These are phyloP conservation scores for Globisporangium lucens DNA, from an alignment of 352 stramenopile species.

Conservation along the genomic window DNA sequence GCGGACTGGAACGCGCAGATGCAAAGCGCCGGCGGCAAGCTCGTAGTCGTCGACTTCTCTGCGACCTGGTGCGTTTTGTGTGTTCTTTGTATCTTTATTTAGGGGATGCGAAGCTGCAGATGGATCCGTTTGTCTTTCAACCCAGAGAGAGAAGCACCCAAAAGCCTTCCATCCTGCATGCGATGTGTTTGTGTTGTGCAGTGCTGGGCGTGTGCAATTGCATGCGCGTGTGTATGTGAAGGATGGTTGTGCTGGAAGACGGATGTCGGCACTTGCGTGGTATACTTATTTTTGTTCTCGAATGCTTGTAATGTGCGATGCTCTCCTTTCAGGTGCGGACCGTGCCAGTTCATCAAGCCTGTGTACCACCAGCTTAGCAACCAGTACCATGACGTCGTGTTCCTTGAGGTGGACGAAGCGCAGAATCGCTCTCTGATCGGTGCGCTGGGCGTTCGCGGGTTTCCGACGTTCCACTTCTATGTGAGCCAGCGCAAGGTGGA, in stretches of 20 bases:
- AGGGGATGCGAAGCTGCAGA: conserved; percentile 5
- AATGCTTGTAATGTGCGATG: background rate
- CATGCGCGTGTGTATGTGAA: background rate
- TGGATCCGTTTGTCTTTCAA: background rate
- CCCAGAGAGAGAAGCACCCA: background rate
- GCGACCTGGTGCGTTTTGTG: conserved; percentile 61
- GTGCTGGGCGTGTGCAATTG: no score
- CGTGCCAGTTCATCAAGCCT: conserved; percentile 87
- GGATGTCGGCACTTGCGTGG: background rate
- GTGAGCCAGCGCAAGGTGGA: conserved; percentile 86
- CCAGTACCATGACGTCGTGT: conserved; percentile 86
- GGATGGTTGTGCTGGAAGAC: background rate
- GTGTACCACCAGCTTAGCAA: conserved; percentile 75
- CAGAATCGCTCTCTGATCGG: conserved; percentile 83
- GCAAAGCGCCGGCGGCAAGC: conserved; percentile 67
- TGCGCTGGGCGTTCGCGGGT: conserved; percentile 73
- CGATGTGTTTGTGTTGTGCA: background rate
- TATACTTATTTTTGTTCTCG: background rate
- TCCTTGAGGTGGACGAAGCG: conserved; percentile 83
- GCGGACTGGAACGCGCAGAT: conserved; percentile 82
- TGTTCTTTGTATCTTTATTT: background rate
- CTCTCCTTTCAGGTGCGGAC: conserved; percentile 45
- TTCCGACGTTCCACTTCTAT: conserved; percentile 92
- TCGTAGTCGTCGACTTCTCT: conserved; percentile 89
- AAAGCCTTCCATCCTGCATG: background rate